phyloP scores from a whole-genome alignment of 257 asterid species.

The Ocimum tenuiflorum region DNA sequence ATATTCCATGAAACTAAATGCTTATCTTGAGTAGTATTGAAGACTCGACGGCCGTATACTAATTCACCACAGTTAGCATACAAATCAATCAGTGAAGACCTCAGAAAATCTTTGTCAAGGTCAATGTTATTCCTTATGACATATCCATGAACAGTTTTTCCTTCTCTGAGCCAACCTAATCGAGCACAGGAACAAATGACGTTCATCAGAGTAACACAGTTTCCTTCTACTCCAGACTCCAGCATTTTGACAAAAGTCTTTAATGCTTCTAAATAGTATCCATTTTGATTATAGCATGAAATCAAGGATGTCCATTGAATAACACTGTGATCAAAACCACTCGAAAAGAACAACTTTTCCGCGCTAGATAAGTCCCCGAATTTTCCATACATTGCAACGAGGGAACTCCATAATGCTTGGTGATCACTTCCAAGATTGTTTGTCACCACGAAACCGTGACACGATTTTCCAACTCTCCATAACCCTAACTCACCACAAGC shows the following conservation, averaged over 20 bases:
- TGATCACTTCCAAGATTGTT: conserved; percentile 32
- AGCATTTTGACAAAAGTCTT: conserved; percentile 41
- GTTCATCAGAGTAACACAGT: conserved; percentile 67
- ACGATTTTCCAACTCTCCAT: conserved; percentile 44
- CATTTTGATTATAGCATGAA: conserved; percentile 69
- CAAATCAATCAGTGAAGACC: conserved; percentile 68
- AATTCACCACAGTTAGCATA: conserved; percentile 65
- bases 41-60: conserved; percentile 35
- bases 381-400: conserved; percentile 83
- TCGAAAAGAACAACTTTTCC: conserved; percentile 36
- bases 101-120: conserved; percentile 43
- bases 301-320: conserved; percentile 72
- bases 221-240: conserved; percentile 35
- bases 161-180: conserved; percentile 56
- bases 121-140: conserved; percentile 38
- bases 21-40: conserved; percentile 37
- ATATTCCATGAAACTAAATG: conserved; percentile 70
- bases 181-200: conserved; percentile 70
- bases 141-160: conserved; percentile 66
- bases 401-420: conserved; percentile 55
- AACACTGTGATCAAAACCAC: conserved; percentile 30
- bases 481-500: conserved; percentile 73
- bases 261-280: conserved; percentile 45
- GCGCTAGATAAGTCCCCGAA: conserved; percentile 58
- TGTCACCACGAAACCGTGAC: conserved; percentile 54